phyloP scores from a whole-genome alignment of 2,329 filamentous ascomycete species.

The Leptographium wingfieldii region DNA sequence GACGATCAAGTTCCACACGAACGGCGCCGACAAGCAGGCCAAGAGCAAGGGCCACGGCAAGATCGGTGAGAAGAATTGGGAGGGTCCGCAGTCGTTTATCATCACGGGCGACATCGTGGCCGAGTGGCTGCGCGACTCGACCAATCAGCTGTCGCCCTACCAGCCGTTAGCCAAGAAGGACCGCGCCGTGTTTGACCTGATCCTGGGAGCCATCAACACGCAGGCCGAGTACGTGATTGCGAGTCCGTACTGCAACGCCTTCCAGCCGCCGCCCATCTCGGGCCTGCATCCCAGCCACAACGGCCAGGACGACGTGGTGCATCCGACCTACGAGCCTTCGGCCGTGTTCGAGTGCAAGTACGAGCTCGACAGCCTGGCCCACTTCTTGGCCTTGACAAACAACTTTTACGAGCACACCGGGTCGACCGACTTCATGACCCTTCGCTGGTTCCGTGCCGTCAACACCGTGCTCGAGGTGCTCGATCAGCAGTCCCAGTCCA shows the following conservation, averaged over 20 bases:
- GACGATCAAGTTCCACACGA: conserved; percentile 76
- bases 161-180: conserved; percentile 76
- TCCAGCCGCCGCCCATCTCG: conserved; percentile 83
- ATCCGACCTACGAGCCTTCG: conserved; percentile 72
- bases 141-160: conserved; percentile 85
- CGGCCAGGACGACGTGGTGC: conserved; percentile 71
- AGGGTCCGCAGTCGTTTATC: conserved; percentile 80
- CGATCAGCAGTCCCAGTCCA: conserved; percentile 65
- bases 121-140: conserved; percentile 85
- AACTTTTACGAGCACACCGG: conserved; percentile 73
- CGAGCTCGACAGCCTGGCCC: conserved; percentile 87
- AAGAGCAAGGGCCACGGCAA: conserved; percentile 20
- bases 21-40: conserved; percentile 29
- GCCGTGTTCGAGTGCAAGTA: conserved; percentile 98
- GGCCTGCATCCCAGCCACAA: conserved; percentile 57
- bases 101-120: conserved; percentile 87
- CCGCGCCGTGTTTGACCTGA: conserved; percentile 50
- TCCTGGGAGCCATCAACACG: conserved; percentile 16
- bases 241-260: conserved; percentile 95
- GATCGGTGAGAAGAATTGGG: conserved; percentile 53
- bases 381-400: conserved; percentile 77
- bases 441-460: conserved; percentile 68
- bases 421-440: conserved; percentile 65
- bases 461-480: conserved; percentile 62
- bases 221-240: conserved; percentile 91